Base-by-base conservation (phyloP, 352 stramenopile genomes). In the Stramenopiles sp. region DNA sequence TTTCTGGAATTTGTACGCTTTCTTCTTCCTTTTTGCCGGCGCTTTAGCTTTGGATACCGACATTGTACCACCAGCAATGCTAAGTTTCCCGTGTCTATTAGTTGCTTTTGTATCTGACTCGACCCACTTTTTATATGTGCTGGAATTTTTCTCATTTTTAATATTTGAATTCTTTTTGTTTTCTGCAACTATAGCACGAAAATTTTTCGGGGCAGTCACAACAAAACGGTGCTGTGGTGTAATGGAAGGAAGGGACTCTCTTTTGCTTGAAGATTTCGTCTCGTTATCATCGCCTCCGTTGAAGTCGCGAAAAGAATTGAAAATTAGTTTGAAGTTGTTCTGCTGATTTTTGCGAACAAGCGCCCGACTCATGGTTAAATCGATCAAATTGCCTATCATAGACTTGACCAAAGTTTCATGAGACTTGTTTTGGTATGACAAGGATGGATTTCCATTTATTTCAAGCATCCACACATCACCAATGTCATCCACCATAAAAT, bases 321-420 rank as follows among this genome's bases (percentile, higher is more conserved):
- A 55, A 14, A 55, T 14, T 55, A 55, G 14, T 14, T 55, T 55
- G 39, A 55, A 55, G 39, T 55, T 55, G 39, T 55, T 55, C 4
- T 55, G 4, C 4, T 55, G 4, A 55, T 55, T 14, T 55, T 55
- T 55, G 4, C 14, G 39, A 14, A 55, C 39, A 55, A 14, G 4
- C 14, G 39, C 39, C 14, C 39, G 39, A 55, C 39, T 78, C 14
- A 14, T 33, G 30, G 31, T 78, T 78, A 33, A 33, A 78, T 78
- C 71, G 4, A 78, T 78, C 14, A 78, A 78, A 78, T 78, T 14
- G 4, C 71, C 71, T 33, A 78, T 78, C 71, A 78, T 78, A 33
- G 1, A 14, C 14, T 78, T 4, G 22, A 78, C 71, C 31, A 78
- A 78, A 33, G 4, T 4, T 33, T 78, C 71, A 33, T 78, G 71